Evolutionary conservation across 441 rosid genomes (phyloP).

Genomic region (Populus trichocarpa): DNA sequence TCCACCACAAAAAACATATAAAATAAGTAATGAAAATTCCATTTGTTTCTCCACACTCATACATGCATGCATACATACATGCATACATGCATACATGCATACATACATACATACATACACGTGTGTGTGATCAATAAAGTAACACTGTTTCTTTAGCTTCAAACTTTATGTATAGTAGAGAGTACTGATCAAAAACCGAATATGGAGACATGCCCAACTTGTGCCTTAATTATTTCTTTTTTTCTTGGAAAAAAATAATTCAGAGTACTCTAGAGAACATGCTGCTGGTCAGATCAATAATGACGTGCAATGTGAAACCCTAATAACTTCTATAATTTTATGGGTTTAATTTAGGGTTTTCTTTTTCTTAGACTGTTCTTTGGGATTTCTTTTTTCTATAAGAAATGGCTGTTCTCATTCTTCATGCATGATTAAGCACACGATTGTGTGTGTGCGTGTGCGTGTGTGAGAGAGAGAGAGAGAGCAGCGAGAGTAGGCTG

Average conservation of each 20-base stretch:
- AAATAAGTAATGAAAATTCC: neutral
- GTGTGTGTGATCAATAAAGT: neutral
- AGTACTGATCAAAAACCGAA: neutral
- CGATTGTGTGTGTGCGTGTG: neutral
- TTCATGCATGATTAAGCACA: neutral
- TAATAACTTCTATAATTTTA: conserved; percentile 29
- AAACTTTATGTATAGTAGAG: neutral
- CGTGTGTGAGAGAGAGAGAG: neutral
- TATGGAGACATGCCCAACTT: neutral
- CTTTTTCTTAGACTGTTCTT: neutral
- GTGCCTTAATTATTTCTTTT: neutral
- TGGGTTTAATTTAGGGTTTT: neutral
- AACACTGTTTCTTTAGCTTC: neutral
- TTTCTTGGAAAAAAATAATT: neutral
- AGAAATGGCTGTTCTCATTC: neutral
- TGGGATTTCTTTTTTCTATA: neutral
- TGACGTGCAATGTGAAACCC: conserved; percentile 24
- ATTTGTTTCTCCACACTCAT: too few species aligned
- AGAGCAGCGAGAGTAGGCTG: neutral
- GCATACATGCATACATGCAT: neutral
- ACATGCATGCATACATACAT: neutral
- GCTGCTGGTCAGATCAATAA: neutral
- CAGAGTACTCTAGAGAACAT: neutral
- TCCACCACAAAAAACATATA: neutral
- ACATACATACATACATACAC: neutral